Base-by-base conservation (phyloP, 192 early-diverging fungal species). In the Mortierella hygrophila region DNA sequence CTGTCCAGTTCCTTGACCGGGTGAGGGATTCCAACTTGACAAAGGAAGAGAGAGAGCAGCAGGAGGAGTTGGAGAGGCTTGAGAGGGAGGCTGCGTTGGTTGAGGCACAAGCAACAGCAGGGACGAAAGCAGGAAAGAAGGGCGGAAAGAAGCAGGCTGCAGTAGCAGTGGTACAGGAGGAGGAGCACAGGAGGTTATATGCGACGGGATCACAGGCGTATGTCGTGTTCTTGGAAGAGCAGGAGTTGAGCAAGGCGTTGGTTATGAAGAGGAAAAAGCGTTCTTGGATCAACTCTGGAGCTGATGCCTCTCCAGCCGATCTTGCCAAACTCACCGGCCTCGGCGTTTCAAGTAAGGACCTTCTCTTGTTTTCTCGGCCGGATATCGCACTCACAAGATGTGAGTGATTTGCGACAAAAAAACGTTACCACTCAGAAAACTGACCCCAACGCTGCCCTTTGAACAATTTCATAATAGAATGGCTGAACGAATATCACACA, bases 161-260 rank as follows among this genome's bases (percentile, higher is more conserved):
- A 44, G 29, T 41, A n/a, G 32, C 65, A 42, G 68, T 70, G 79
- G 29, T 46, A 38, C 77, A 85, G 16, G 87, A 82, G 18, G 71
- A 44, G 18, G 76, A 79, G 57, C 72, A 72, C 60, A 91, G 82
- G 88, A 86, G 46, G 46, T 54, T 93, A 49, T 85, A 91, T 49
- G 71, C 76, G 9, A 89, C 92, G 0, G 94, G 93, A 41, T 88
- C 91, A 41, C 91, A 89, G 42, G 95, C 94, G 10, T 94, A 94
- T 74, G 88, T 96, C 11, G 92, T 95, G 46, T 93, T 99, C 88
- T 73, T 90, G 63, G 93, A 95, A 46, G 89, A 88, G 26, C 93
- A 94, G 15, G 94, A 93, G 71, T 76, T 97, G 35, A 90, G 87
- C 44, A 90, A 88, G 21, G 93, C 91, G 3, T 65, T 97, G 76